Evolutionary conservation across 768 basidiomycete genomes (phyloP), one percentile per base, ranked within the genome.

Genomic region (Dioszegia aurantiaca): DNA sequence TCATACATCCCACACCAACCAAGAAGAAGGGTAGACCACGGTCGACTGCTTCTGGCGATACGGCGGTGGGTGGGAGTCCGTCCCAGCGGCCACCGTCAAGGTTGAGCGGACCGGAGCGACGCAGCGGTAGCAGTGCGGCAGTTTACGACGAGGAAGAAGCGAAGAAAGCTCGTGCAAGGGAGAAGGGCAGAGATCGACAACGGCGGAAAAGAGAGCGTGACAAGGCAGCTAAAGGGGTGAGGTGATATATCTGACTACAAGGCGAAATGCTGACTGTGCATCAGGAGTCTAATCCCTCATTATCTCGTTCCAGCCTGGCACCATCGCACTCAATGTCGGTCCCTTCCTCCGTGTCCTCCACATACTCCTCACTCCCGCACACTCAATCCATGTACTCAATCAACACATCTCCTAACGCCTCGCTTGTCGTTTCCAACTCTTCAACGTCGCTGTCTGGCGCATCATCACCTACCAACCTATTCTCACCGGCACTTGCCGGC

Each of bases 131-230:
- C 4, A 6, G 6, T 9, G 8, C 44, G 24, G 24, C 19, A 9
- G 26, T 16, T 10, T 26, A 33, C 31, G 48, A 53, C 26, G 6
- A 40, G 40, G 46, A 53, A 26, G 65, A 60, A 23, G 63, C 53
- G 51, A 62, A 56, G 27, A 57, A 61, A 55, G 63, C 62, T 1
- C 59, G 63, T 44, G 48, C 59, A 2, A 66, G 70, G 47, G 67
- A 72, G 36, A 72, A 64, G 60, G 67, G 67, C 14, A 55, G 65
- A 47, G 65, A 67, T 23, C 27, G 70, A 28, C 70, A 72, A 60
- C 33, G 70, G 12, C 47, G 67, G 36, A 72, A 72, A 59, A 51
- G 70, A n/a, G 70, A 68, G 53, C 49, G 65, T 6, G 65, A 72
- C 37, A 62, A 64, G 56, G 55, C 58, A 31, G 64, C 61, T 8